Conservation (phyloP, 169 alveolate genomes). For the Plasmodium knowlesi region DNA sequence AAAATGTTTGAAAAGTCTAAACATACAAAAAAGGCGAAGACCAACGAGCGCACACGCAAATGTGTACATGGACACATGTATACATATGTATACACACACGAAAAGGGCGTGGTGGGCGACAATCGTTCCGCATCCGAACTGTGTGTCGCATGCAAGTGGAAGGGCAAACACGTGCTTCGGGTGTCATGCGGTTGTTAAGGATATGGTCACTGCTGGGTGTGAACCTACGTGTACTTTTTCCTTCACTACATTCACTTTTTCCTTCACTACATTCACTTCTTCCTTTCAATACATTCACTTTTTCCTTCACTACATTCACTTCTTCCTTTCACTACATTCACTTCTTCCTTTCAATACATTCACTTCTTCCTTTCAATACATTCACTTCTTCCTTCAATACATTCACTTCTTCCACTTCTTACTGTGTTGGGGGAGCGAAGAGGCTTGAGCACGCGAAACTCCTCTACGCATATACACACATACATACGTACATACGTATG, state of each 20-base stretch:
- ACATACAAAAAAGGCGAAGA: constrained; percentile 50
- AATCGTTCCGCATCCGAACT: background rate
- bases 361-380: too few species aligned
- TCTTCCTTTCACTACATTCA: too few species aligned
- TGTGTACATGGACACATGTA: background rate
- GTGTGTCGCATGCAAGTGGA: background rate
- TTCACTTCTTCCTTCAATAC: too few species aligned
- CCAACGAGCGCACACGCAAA: background rate
- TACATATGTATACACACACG: background rate
- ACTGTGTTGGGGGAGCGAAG: too few species aligned
- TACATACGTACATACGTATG: too few species aligned
- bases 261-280: too few species aligned
- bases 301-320: too few species aligned
- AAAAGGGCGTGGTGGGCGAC: background rate
- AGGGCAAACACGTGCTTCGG: background rate
- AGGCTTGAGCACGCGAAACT: too few species aligned
- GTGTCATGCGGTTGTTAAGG: background rate
- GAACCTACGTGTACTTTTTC: background rate
- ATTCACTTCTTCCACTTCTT: background rate
- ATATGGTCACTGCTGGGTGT: background rate
- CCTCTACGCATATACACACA: too few species aligned
- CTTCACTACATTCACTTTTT: too few species aligned
- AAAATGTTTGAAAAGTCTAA: constrained; percentile 27
- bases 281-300: too few species aligned
- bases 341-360: too few species aligned